These are phyloP conservation scores for Spathaspora gorwiae DNA, from an alignment of 805 yeast species.

Conservation along the genomic window DNA sequence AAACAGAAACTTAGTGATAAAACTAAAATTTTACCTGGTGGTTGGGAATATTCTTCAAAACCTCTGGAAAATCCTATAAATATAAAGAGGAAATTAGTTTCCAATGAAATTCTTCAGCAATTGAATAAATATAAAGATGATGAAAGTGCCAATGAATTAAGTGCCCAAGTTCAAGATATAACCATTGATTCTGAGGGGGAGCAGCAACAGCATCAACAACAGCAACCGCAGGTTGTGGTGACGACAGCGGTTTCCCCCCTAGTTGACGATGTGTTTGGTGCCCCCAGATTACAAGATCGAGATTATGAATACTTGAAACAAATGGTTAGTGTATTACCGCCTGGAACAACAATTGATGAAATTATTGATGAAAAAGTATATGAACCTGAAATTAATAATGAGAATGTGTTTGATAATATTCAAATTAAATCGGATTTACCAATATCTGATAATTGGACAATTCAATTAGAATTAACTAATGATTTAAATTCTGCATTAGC, in stretches of 20 bases:
- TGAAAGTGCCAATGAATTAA: constrained; percentile 16
- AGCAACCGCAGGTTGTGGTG: background rate
- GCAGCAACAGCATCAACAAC: background rate
- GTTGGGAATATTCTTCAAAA: constrained; percentile 22
- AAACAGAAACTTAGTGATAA: constrained; percentile 27
- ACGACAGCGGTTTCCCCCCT: background rate
- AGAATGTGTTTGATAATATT: constrained; percentile 28
- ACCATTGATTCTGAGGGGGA: constrained; percentile 23
- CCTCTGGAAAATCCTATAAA: constrained; percentile 17
- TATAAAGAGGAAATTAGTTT: constrained; percentile 26
- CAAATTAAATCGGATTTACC: constrained; percentile 45
- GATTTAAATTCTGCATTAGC: constrained; percentile 41
- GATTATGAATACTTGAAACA: constrained; percentile 26
- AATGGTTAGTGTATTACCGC: constrained; percentile 28
- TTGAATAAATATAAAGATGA: constrained; percentile 17
- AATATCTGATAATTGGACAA: constrained; percentile 57
- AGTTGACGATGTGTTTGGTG: constrained; percentile 7
- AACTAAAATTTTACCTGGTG: constrained; percentile 34
- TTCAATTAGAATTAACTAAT: constrained; percentile 53
- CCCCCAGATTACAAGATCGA: constrained; percentile 8
- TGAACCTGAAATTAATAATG: constrained; percentile 56
- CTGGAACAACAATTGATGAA: constrained; percentile 26
- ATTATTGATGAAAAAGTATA: constrained; percentile 60
- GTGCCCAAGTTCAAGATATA: constrained; percentile 27
- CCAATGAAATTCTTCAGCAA: constrained; percentile 25